Conservation (phyloP, 1,284 basidiomycete species). For the Hypsizygus ulmarius region DNA sequence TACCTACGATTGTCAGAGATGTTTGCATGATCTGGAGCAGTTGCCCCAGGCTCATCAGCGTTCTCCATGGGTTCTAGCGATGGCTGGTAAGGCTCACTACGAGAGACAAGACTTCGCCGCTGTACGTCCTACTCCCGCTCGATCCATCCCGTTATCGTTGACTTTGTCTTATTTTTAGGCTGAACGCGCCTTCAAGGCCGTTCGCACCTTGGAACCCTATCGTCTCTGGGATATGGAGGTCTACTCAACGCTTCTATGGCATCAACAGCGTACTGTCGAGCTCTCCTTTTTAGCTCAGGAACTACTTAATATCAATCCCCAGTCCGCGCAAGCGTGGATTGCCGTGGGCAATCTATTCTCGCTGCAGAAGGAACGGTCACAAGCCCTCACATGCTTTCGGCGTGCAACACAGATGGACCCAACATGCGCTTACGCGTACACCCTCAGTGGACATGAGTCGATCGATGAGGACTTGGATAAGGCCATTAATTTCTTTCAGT, state of each 20-base stretch:
- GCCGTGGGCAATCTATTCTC: slow-evolving; percentile 93
- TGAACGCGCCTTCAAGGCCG: slow-evolving; percentile 80
- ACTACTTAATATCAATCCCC: slow-evolving; percentile 76
- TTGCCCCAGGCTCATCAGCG: slow-evolving; percentile 76
- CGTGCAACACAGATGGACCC: slow-evolving; percentile 85
- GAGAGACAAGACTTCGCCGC: slow-evolving; percentile 83
- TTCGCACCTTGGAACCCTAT: slow-evolving; percentile 81
- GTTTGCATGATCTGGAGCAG: slow-evolving; percentile 71
- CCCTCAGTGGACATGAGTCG: slow-evolving; percentile 91
- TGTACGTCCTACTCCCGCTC: slow-evolving; percentile 49
- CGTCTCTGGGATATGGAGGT: slow-evolving; percentile 89
- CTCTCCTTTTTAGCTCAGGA: slow-evolving; percentile 91
- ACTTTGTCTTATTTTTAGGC: slow-evolving; percentile 50
- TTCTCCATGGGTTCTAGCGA: slow-evolving; percentile 73
- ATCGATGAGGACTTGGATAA: slow-evolving; percentile 91
- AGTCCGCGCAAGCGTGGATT: slow-evolving; percentile 90
- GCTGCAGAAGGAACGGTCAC: slow-evolving; percentile 84
- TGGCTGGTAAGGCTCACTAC: slow-evolving; percentile 84
- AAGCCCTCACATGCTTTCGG: slow-evolving; percentile 89
- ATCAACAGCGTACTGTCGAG: slow-evolving; percentile 76
- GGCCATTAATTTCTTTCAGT: slow-evolving; percentile 87
- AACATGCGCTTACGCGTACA: slow-evolving; percentile 88
- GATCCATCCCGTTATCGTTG: slow-evolving; percentile 21
- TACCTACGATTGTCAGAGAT: slow-evolving; percentile 72
- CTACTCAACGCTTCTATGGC: slow-evolving; percentile 93